Base-by-base conservation (phyloP, 1,284 basidiomycete genomes). In the Apiotrichum sp. region DNA sequence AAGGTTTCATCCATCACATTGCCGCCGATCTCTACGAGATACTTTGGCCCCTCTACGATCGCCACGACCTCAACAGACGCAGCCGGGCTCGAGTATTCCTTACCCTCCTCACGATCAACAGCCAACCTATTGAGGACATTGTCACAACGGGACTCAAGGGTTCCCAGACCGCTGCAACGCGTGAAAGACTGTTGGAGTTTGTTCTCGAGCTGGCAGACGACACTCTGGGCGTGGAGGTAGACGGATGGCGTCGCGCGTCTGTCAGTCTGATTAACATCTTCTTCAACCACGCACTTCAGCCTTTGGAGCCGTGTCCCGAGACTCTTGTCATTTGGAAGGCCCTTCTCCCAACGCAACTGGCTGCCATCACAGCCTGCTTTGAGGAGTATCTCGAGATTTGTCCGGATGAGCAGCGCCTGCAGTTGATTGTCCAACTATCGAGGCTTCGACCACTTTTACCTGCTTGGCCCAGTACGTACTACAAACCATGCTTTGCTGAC, bases 141-240 rank as follows among this genome's bases (percentile, higher is more conserved):
- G 55, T 72, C 2, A 31, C 41, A 29, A 36, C 54, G 16, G n/a
- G n/a, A 10, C n/a, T 40, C 10, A 16, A 47, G 45, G 33, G 32
- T 29, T 29, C 29, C 29, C 16, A 29, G 2, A 14, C 40, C 32
- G 16, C 44, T 39, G 7, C 33, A 16, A 62, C 60, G n/a, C 63
- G 63, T 5, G 69, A 72, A 48, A 57, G 65, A 2, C 60, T 74
- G 11, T 53, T 71, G 8, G 60, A 54, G 1, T 66, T 72, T 32
- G 53, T 65, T 0, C 59, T 73, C 6, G 70, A 70, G 31, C 55
- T 73, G 1, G 62, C 68, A 0, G 70, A 73, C 48, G 58, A 62
- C 1, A 50, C 42, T 4, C 33, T 67, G 10, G 66, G 63, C 0
- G 53, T n/a, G 22, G 66, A 67, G 5, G 51, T 62, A 16, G 13